Base-by-base conservation (phyloP, 345 rosid genomes). In the Firmiana major region DNA sequence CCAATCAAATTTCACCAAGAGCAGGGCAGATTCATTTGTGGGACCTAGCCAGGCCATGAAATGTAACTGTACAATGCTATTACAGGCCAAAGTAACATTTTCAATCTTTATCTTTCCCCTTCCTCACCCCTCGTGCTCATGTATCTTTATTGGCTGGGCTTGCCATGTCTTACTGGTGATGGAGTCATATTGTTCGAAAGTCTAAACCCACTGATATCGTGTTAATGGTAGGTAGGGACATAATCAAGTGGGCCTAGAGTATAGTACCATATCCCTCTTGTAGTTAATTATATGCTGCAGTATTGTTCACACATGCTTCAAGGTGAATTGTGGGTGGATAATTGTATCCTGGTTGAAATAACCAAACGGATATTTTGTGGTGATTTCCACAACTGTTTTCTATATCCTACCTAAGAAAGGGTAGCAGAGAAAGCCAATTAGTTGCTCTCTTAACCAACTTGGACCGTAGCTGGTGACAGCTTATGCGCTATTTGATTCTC, bases 1-100 rank as follows among this genome's bases (percentile, higher is more conserved):
- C 68, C 74, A 45, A 64, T 71, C 36, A 70, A 53, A 80, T 55
- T 21, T 72, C 70, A 4, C 15, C 2, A 42, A 51, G 51, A 49
- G 70, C 43, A 76, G 36, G 67, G 43, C 68, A 74, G 53, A 45
- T 53, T 24, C 54, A 64, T 24, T 71, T 26, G 75, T 22, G 74
- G 81, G 82, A 75, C 83, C 80, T 38, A 24, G 66, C 75, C 66
- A 26, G 66, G 60, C 42, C 53, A 26, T 43, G 62, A 58, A 51
- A 17, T 72, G 13, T 58, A 77, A 74, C 28, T 70, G 74, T 73
- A 54, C 46, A 38, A 57, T 49, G 28, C 58, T 49, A 74, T 53
- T 58, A 51, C 12, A 74, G 51, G 79, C 54, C 72, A 66, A 72
- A 66, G 16, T 49, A 51, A 51, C 74, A 51, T 45, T 51, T 71